Conservation (phyloP, 1,139 yeast species). For the Pneumocystis jirovecii region DNA sequence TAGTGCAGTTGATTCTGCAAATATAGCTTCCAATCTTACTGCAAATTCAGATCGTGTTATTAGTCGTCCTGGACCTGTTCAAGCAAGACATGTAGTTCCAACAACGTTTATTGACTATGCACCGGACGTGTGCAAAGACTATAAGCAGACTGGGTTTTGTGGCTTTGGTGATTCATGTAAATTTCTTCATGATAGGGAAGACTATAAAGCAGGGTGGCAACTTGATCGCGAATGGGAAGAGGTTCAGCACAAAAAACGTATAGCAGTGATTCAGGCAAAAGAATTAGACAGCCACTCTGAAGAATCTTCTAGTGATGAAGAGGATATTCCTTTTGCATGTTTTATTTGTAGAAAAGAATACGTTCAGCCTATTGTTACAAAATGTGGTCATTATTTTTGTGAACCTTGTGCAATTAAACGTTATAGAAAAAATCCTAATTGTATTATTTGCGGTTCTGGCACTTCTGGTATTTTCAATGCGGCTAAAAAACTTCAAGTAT, state of each 20-base stretch:
- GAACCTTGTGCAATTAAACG: constrained; percentile 44
- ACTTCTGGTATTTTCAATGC: constrained; percentile 40
- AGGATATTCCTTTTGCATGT: constrained; percentile 46
- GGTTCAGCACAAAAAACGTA: constrained; percentile 14
- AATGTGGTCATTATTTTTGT: constrained; percentile 56
- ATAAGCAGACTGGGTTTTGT: constrained; percentile 80
- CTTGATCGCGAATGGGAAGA: constrained; percentile 59
- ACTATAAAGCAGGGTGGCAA: constrained; percentile 61
- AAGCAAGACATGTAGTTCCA: background rate
- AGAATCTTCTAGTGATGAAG: constrained; percentile 15
- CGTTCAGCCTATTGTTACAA: constrained; percentile 43
- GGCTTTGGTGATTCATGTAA: constrained; percentile 98
- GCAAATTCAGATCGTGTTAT: background rate
- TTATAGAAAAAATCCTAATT: constrained; percentile 33
- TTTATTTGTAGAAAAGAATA: constrained; percentile 47
- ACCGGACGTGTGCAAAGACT: constrained; percentile 91
- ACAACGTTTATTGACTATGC: constrained; percentile 78
- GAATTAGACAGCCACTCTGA: background rate
- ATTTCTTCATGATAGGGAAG: constrained; percentile 55
- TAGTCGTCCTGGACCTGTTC: background rate
- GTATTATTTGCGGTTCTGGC: constrained; percentile 44
- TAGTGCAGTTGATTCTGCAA: background rate
- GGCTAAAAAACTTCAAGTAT: constrained; percentile 20
- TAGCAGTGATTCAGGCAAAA: background rate
- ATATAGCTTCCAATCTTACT: background rate